Base-by-base conservation (phyloP, 2,329 filamentous ascomycete species). In the Trichophyton benhamiae region DNA sequence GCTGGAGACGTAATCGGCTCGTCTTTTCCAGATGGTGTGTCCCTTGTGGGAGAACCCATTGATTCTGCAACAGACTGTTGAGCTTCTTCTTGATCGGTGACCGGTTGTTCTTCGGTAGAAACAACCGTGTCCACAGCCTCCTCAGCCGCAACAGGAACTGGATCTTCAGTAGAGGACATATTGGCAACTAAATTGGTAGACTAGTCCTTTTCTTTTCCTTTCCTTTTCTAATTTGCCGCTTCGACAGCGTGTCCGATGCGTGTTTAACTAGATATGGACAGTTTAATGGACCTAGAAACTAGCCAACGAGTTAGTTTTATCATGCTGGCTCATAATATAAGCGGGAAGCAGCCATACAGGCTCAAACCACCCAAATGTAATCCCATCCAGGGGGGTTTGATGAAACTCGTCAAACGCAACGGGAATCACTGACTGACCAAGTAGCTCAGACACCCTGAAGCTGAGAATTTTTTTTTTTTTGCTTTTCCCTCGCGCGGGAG, bases 141-240 rank as follows among this genome's bases (percentile, higher is more conserved):
- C 30, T 49, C 13, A 69, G 71, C 44, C 71, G 33, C 11, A 70
- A 71, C 48, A 71, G 72, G 59, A 72, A 67, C 2, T 71, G 73
- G 46, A 71, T 75, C 42, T 69, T 72, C 41, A 70, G 73, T 27
- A 70, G 68, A 62, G 5, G 60, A 57, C 58, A 63, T 63, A 57
- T 17, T 22, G 52, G 9, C 17, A 20, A 13, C 8, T 20, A 36
- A 55, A 36, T n/a, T 36, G 20, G 46, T 11, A 20, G n/a, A 20
- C 44, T 48, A 48, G 33, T 13, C 11, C 3, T 3, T 38, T 38
- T 9, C 3, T 4, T 36, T 36, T 36, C 3, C 3, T 38, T 38
- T 9, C 13, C 9, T 38, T 13, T 38, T 38, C 11, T 13, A 9
- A 27, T 25, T 15, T 22, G 11, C 11, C 20, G 20, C 25, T 52